phyloP scores from a whole-genome alignment of 371 early-diverging fungal species.

The Entomophthora muscae region DNA sequence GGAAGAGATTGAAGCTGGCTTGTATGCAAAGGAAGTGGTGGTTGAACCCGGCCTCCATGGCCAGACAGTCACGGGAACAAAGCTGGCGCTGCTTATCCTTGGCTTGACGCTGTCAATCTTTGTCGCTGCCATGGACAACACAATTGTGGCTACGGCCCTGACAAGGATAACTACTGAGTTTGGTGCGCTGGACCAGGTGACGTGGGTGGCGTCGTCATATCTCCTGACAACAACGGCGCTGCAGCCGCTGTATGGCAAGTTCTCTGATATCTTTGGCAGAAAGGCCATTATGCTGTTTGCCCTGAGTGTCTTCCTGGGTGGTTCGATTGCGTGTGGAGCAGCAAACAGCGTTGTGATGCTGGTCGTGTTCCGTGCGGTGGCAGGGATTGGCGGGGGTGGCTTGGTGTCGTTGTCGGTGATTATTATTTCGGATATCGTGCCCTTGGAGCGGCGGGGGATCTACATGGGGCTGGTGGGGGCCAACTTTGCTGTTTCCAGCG shows the following conservation, averaged over 20 bases:
- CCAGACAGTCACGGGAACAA: neutral
- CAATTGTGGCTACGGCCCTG: conserved; percentile 64
- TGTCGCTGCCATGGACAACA: conserved; percentile 43
- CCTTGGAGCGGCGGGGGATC: conserved; percentile 20
- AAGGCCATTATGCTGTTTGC: conserved; percentile 33
- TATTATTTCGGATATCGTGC: conserved; percentile 30
- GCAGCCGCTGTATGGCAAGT: conserved; percentile 45
- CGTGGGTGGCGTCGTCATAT: conserved; percentile 61
- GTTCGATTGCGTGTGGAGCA: conserved; percentile 34
- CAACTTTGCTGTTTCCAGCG: conserved; percentile 38
- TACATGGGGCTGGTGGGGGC: conserved; percentile 31
- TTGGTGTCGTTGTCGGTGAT: conserved; percentile 44
- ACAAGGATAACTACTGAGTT: conserved; percentile 60
- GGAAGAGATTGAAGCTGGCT: neutral
- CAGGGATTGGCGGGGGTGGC: conserved; percentile 73
- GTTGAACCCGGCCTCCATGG: neutral
- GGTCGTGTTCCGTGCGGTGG: conserved; percentile 50
- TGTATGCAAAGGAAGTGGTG: neutral
- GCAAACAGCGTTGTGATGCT: conserved; percentile 30
- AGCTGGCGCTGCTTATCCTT: neutral
- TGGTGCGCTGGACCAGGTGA: conserved; percentile 31
- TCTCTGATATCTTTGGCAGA: conserved; percentile 51
- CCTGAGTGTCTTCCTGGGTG: conserved; percentile 28
- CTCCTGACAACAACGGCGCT: conserved; percentile 54
- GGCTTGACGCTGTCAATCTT: conserved; percentile 26